Percentiles rank a stretch among this genome's conserved stretches.
Conservation (phyloP, 1,139 yeast genomes). For the Yamadazyma siamensis region DNA sequence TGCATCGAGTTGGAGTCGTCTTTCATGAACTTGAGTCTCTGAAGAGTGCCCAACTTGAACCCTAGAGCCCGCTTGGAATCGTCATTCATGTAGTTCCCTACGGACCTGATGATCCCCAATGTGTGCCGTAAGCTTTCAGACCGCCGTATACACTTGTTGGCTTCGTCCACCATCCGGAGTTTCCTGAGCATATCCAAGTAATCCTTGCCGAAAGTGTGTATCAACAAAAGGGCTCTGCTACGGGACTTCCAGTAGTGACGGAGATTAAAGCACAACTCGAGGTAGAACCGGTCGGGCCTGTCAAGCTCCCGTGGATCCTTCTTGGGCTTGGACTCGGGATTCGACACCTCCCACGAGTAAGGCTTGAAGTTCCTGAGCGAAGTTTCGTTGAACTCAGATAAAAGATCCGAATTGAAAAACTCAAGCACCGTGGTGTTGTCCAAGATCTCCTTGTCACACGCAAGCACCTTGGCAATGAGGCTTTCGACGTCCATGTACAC, state of each 20-base stretch:
- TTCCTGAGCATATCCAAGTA: constrained; percentile 65
- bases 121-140: constrained; percentile 67
- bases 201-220: constrained; percentile 70
- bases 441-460: constrained; percentile 69
- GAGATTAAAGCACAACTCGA: constrained; percentile 75
- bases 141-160: constrained; percentile 55
- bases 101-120: constrained; percentile 71
- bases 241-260: constrained; percentile 84
- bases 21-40: constrained; percentile 80
- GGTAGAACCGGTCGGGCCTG: constrained; percentile 75
- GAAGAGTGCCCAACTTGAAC: constrained; percentile 77
- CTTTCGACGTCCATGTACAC: constrained; percentile 59
- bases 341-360: constrained; percentile 54
- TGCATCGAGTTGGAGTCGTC: constrained; percentile 77
- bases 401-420: constrained; percentile 71
- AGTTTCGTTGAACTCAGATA: constrained; percentile 69
- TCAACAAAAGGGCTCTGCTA: constrained; percentile 69
- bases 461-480: constrained; percentile 61
- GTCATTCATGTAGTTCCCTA: constrained; percentile 95
- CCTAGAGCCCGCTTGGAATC: constrained; percentile 77
- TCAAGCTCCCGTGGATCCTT: constrained; percentile 64
- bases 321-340: constrained; percentile 40
- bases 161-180: constrained; percentile 63
- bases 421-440: constrained; percentile 73
- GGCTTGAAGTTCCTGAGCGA: constrained; percentile 68